phyloP scores from a whole-genome alignment of 148 eudicot genomes.

The Suaeda aralocaspica region DNA sequence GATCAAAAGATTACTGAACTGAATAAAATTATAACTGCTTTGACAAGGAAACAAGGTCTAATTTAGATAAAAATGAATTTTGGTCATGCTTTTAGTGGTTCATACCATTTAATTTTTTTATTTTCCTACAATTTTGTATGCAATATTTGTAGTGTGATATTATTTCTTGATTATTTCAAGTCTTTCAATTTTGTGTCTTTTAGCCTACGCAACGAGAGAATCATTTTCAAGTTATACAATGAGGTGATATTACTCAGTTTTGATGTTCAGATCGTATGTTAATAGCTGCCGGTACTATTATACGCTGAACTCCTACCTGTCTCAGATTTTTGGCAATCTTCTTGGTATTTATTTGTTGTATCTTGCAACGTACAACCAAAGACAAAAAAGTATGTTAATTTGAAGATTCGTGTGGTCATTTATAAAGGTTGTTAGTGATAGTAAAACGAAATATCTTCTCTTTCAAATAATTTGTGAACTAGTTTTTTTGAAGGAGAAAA shows the following conservation, averaged over 20 bases:
- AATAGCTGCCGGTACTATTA: background rate
- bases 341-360: too few species aligned
- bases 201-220: background rate
- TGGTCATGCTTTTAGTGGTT: background rate
- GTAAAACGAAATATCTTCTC: too few species aligned
- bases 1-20: constrained; percentile 63
- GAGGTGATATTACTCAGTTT: background rate
- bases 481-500: too few species aligned
- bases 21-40: constrained; percentile 64
- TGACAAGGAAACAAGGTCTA: constrained; percentile 81
- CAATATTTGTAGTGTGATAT: background rate
- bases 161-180: background rate
- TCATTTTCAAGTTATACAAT: background rate
- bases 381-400: too few species aligned
- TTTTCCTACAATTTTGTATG: background rate
- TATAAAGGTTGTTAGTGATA: too few species aligned
- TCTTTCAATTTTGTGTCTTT: background rate
- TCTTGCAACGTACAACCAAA: too few species aligned
- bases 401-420: too few species aligned
- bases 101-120: background rate
- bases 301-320: background rate
- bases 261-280: background rate
- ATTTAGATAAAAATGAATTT: background rate
- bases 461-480: too few species aligned
- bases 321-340: too few species aligned